Evolutionary conservation across 305 asterid genomes (phyloP).

Genomic region (Fraxinus sp.): DNA sequence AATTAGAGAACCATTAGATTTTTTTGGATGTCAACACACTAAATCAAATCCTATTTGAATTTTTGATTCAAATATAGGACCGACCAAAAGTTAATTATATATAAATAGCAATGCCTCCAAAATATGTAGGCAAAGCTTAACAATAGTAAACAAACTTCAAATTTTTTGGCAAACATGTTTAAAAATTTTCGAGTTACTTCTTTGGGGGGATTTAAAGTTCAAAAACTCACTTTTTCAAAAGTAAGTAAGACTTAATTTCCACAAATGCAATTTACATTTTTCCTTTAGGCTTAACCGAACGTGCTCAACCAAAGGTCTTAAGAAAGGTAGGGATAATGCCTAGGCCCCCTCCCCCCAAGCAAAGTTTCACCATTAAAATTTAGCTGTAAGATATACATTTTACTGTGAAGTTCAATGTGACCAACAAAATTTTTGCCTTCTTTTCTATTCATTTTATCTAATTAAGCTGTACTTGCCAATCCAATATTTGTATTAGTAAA

Average conservation of each 20-base stretch:
- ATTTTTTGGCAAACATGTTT: neutral
- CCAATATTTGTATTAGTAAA: neutral
- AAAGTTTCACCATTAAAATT: neutral
- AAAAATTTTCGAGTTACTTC: neutral
- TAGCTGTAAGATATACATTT: neutral
- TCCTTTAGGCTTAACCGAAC: neutral
- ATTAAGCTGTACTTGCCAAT: neutral
- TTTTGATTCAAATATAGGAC: neutral
- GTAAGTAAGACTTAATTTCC: neutral
- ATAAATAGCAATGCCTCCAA: neutral
- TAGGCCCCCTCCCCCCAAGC: neutral
- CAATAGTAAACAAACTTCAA: neutral
- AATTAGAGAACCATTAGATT: neutral
- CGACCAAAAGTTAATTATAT: neutral
- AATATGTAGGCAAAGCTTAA: neutral
- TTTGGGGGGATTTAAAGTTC: neutral
- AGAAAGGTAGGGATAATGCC: neutral
- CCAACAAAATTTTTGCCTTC: neutral
- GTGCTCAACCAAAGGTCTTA: neutral
- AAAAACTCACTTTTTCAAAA: neutral
- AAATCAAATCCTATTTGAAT: neutral
- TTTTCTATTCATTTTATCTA: neutral
- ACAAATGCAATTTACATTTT: neutral
- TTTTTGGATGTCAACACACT: neutral
- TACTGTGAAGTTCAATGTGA: neutral